Conservation (phyloP, 805 yeast species). For the Lipomyces lipofer region DNA sequence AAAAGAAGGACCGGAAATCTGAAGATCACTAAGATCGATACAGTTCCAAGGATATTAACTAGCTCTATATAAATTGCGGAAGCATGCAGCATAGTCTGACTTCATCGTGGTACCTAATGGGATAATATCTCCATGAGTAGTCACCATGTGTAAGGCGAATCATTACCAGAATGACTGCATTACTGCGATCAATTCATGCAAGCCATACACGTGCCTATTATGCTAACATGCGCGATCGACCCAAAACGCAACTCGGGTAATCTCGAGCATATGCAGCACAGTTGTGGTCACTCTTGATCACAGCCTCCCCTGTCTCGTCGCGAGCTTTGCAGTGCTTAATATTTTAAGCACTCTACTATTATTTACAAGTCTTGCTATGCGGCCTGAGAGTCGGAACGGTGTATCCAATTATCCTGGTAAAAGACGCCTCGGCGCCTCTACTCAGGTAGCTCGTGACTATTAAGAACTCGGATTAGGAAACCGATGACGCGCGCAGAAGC, state of each 20-base stretch:
- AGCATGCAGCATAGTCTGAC: neutral
- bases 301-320: too few species aligned
- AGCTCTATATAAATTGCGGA: neutral
- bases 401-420: too few species aligned
- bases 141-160: neutral
- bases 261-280: too few species aligned
- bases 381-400: too few species aligned
- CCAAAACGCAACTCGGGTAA: too few species aligned
- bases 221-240: too few species aligned
- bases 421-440: too few species aligned
- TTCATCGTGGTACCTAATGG: neutral
- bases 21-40: neutral
- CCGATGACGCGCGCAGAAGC: neutral
- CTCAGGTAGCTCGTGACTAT: too few species aligned
- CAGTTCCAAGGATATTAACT: neutral
- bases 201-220: neutral
- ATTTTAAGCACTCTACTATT: too few species aligned
- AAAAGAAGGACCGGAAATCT: neutral
- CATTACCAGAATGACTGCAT: neutral
- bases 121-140: neutral
- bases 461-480: neutral
- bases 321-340: too few species aligned
- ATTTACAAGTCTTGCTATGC: too few species aligned
- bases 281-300: too few species aligned
- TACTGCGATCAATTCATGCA: neutral